Evolutionary conservation across 495 filamentous ascomycete species (phyloP).

Genomic region (Tuber melanosporum): DNA sequence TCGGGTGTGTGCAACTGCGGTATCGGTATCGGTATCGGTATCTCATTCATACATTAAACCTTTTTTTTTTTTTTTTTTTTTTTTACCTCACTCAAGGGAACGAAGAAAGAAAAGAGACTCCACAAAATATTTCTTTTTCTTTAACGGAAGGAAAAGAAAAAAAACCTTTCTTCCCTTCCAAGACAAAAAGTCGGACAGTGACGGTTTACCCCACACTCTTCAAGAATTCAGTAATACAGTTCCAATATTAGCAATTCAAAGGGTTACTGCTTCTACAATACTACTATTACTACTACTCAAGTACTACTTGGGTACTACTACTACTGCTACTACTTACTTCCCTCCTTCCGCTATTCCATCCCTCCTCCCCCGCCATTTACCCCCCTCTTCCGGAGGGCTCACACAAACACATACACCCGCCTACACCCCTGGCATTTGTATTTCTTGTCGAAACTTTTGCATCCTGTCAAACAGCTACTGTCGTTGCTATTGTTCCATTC

Average conservation of each 20-base stretch:
- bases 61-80: background rate
- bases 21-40: background rate
- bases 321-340: background rate
- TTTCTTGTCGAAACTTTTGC: background rate
- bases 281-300: background rate
- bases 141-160: background rate
- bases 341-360: background rate
- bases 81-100: background rate
- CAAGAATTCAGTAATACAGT: background rate
- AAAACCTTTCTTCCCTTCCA: background rate
- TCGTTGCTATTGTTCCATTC: background rate
- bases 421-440: background rate
- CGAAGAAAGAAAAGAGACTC: background rate
- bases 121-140: background rate
- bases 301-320: background rate
- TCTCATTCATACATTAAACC: background rate
- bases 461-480: background rate
- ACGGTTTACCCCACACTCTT: background rate
- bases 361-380: background rate
- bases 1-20: background rate
- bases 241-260: slow-evolving; percentile 7
- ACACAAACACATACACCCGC: background rate
- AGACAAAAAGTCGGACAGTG: slow-evolving; percentile 2
- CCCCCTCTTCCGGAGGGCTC: background rate
- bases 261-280: background rate